Conservation (phyloP, 805 yeast species). For the Monosporozyma solicola region DNA sequence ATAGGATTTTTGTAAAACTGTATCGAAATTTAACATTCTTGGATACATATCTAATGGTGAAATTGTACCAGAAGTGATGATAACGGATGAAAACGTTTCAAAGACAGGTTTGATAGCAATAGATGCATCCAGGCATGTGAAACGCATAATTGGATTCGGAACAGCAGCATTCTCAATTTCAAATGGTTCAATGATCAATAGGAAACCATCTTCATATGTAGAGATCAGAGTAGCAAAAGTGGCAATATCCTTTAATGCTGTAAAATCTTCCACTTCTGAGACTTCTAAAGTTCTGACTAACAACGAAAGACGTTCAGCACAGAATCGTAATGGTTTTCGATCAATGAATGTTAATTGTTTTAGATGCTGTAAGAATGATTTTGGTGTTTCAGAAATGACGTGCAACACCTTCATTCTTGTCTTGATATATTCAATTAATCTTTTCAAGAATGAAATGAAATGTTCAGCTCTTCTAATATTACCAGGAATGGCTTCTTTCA, state of each 20-base stretch:
- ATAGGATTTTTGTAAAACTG: slow-evolving; percentile 89
- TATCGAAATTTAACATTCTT: slow-evolving; percentile 86
- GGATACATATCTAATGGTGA: slow-evolving; percentile 99
- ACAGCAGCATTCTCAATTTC: slow-evolving; percentile 93
- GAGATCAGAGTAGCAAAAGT: slow-evolving; percentile 94
- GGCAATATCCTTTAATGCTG: slow-evolving; percentile 89
- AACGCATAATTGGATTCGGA: slow-evolving; percentile 90
- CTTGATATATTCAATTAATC: slow-evolving; percentile 89
- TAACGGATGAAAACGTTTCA: slow-evolving; percentile 84
- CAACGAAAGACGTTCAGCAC: slow-evolving; percentile 83
- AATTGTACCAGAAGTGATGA: slow-evolving; percentile 95
- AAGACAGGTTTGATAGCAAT: slow-evolving; percentile 96
- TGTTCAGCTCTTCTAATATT: slow-evolving; percentile 96
- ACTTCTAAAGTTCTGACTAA: slow-evolving; percentile 85
- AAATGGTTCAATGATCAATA: slow-evolving; percentile 86
- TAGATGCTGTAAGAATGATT: slow-evolving; percentile 83
- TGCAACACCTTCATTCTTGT: slow-evolving; percentile 96
- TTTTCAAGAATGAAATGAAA: slow-evolving; percentile 82
- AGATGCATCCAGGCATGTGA: slow-evolving; percentile 94
- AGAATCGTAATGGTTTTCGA: slow-evolving; percentile 80
- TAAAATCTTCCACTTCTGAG: slow-evolving; percentile 80
- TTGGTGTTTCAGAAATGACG: slow-evolving; percentile 96
- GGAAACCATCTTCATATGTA: slow-evolving; percentile 89
- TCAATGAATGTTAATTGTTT: slow-evolving; percentile 91
- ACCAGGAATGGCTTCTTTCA: slow-evolving; percentile 94